phyloP scores from a whole-genome alignment of 495 filamentous ascomycete genomes.

The Barbatosphaeria neglecta region DNA sequence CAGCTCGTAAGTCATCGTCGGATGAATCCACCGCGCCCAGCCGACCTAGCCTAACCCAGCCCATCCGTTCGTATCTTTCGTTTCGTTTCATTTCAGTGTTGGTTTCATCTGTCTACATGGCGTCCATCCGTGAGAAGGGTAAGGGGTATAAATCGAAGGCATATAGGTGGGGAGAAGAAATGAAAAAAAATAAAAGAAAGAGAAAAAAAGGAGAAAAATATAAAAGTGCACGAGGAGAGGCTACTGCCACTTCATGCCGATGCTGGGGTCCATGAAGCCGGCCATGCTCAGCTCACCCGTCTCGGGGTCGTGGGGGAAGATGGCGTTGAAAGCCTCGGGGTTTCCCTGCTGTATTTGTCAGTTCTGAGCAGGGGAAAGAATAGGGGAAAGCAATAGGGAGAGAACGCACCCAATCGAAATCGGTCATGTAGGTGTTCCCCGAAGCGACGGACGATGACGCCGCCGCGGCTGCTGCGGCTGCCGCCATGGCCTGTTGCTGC shows the following conservation, averaged over 20 bases:
- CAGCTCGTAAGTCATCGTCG: too few species aligned
- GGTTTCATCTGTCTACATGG: too few species aligned
- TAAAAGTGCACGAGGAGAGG: too few species aligned
- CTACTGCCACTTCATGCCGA: conserved; percentile 7
- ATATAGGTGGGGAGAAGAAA: too few species aligned
- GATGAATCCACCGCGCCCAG: too few species aligned
- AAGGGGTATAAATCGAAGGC: too few species aligned
- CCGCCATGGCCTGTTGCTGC: conserved; percentile 4
- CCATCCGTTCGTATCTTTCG: too few species aligned
- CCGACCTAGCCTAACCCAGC: too few species aligned
- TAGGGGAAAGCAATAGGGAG: not conserved
- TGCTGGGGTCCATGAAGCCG: conserved; percentile 18
- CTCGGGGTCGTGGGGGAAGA: conserved; percentile 24
- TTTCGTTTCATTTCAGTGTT: too few species aligned
- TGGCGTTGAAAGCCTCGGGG: conserved; percentile 19
- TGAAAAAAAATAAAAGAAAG: too few species aligned
- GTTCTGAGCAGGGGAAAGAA: not conserved
- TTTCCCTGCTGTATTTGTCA: not conserved
- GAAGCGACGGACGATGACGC: conserved; percentile 1
- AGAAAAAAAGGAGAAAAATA: too few species aligned
- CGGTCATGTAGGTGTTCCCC: conserved; percentile 18
- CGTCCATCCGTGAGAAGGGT: too few species aligned
- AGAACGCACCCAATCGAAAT: conserved; percentile 18
- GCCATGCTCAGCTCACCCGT: conserved; percentile 23
- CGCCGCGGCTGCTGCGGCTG: not conserved